Conservation (phyloP, 2,329 filamentous ascomycete species). For the Fusarium decemcellulare region DNA sequence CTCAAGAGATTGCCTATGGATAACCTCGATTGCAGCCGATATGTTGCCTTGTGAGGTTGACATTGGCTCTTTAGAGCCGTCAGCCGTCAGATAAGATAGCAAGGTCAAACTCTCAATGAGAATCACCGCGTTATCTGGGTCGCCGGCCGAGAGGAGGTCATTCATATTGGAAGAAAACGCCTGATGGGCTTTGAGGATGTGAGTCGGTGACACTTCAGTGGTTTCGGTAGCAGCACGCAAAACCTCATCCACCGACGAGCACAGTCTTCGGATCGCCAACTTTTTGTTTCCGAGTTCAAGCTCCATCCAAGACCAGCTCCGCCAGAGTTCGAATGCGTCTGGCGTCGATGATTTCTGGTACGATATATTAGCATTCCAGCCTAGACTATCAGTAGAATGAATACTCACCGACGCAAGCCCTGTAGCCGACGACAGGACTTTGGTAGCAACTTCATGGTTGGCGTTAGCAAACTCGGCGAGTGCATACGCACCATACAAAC, state of each 20-base stretch:
- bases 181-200: constrained; percentile 68
- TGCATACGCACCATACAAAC: constrained; percentile 85
- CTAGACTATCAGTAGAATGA: not conserved
- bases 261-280: constrained; percentile 56
- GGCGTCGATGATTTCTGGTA: constrained; percentile 34
- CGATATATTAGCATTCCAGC: constrained; percentile 13
- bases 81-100: constrained; percentile 74
- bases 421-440: constrained; percentile 78
- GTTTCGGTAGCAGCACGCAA: constrained; percentile 30
- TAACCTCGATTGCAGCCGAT: constrained; percentile 60
- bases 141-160: constrained; percentile 66
- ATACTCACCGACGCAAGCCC: constrained; percentile 50
- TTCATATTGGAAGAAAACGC: constrained; percentile 68
- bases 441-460: constrained; percentile 70
- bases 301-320: constrained; percentile 78
- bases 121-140: constrained; percentile 63
- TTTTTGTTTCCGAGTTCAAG: constrained; percentile 59
- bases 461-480: constrained; percentile 75
- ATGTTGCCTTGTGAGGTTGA: constrained; percentile 69
- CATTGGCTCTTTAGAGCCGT: constrained; percentile 58
- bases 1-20: constrained; percentile 59
- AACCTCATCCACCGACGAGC: constrained; percentile 53
- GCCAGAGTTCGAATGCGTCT: constrained; percentile 63
- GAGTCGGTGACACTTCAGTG: constrained; percentile 49
- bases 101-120: constrained; percentile 75